Percentiles rank a stretch among this genome's conserved stretches.
Conservation (phyloP, 495 filamentous ascomycete genomes). For the Hypomontagnella submonticulosa region DNA sequence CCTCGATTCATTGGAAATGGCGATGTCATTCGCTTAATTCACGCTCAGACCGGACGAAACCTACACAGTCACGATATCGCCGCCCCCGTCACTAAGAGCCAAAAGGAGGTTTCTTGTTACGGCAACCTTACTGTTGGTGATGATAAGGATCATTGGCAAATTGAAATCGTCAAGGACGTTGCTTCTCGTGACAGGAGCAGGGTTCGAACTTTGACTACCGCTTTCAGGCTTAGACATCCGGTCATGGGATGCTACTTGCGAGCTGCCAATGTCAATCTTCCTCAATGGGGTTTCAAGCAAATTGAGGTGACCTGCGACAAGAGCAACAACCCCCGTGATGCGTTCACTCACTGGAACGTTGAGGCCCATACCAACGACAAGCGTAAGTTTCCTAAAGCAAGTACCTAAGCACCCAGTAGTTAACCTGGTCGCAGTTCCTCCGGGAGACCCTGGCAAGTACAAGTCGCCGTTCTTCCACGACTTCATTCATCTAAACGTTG, state of each 20-base stretch:
- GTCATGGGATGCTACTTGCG: slow-evolving; percentile 91
- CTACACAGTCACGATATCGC: slow-evolving; percentile 91
- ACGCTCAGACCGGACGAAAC: slow-evolving; percentile 95
- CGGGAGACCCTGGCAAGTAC: slow-evolving; percentile 90
- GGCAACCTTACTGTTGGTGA: slow-evolving; percentile 97
- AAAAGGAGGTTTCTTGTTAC: slow-evolving; percentile 93
- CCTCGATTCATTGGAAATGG: slow-evolving; percentile 80
- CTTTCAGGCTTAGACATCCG: slow-evolving; percentile 88
- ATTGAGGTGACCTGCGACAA: slow-evolving; percentile 97
- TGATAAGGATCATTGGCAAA: slow-evolving; percentile 96
- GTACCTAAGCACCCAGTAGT: slow-evolving; percentile 3
- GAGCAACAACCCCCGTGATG: slow-evolving; percentile 89
- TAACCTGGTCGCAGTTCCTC: slow-evolving; percentile 74
- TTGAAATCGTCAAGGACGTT: slow-evolving; percentile 91
- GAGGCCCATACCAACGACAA: slow-evolving; percentile 95
- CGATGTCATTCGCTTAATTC: slow-evolving; percentile 85
- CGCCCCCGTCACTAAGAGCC: slow-evolving; percentile 88
- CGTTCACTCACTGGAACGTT: slow-evolving; percentile 99
- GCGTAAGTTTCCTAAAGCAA: slow-evolving; percentile 67
- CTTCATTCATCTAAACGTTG: slow-evolving; percentile 97
- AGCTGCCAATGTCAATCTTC: slow-evolving; percentile 94
- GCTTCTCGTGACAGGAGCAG: slow-evolving; percentile 85
- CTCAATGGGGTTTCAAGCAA: slow-evolving; percentile 99
- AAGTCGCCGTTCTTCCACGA: slow-evolving; percentile 96
- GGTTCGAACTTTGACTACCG: slow-evolving; percentile 91